Base-by-base conservation (phyloP, 495 filamentous ascomycete species). In the Schizothecium vesticola region DNA sequence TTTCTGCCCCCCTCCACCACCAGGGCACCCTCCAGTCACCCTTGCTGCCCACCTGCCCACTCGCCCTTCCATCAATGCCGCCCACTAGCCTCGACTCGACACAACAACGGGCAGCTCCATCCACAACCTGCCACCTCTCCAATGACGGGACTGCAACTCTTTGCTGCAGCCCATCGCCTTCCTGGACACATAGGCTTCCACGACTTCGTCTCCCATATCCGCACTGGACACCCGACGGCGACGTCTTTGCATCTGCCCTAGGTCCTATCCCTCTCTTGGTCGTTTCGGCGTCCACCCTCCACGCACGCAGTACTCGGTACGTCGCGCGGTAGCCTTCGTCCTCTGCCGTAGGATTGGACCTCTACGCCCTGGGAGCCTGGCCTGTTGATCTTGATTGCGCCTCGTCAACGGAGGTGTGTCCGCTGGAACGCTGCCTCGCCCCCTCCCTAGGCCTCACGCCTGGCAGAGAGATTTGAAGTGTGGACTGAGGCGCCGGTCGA, bases 1-100 rank as follows among this genome's bases (percentile, higher is more conserved):
- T 55, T 58, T 21, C 36, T 55, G 51, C 63, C 56, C 25, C 25
- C 57, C 64, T 55, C 64, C 65, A 61, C 65, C 65, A 66, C 64
- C 56, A 59, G 24, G 8, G 25, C n/a, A 57, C 8, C 51, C 62
- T 28, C 28, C 28, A 28, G 28, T 28, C 28, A 28, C 9, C 28
- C 28, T 28, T 28, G 28, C 28, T 28, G 7, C 28, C 28, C 28
- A 8, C 28, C 28, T 28, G n/a, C n/a, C n/a, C n/a, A n/a, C n/a
- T n/a, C n/a, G n/a, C n/a, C n/a, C n/a, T n/a, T n/a, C n/a, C n/a
- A n/a, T n/a, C n/a, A n/a, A n/a, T 22, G 61, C 16, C 19, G 31
- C 12, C 13, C 26, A 25, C n/a, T 28, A 19, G 12, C 61, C 26
- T 28, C 26, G 26, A 28, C 26, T 28, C 26, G 26, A 28, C 26